Base-by-base conservation (phyloP, 352 stramenopile genomes). In the Phytophthora citricola region DNA sequence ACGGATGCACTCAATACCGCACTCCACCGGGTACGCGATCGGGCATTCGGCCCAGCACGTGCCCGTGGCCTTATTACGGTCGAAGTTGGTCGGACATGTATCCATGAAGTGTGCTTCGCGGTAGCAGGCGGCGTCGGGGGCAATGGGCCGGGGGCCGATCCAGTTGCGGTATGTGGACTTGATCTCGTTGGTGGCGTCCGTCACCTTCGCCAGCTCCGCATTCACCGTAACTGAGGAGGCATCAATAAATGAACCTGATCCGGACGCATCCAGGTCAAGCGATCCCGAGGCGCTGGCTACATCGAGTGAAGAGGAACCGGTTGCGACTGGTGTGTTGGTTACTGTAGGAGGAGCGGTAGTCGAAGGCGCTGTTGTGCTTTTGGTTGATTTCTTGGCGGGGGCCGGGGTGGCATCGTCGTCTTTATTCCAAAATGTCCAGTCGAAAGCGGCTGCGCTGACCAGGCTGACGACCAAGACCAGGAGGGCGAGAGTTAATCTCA, bases 21-120 rank as follows among this genome's bases (percentile, higher is more conserved):
- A 89, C 44, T 81, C 66, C 9, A 90, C 78, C 0, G 81, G 81
- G 63, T 88, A 90, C 29, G 80, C 71, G 24, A 88, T 52, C 7
- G 80, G 80, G 38, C 80, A 89, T 41, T 83, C 62, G 5, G 76
- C 69, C 78, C 78, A 87, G 56, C 79, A 88, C 2, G 79, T 83
- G 14, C 66, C 66, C 14, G 81, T 66, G 4, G 34, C 7, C 0
- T 81, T 70, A 26, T 84, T 70, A 36, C 66, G 76, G 27, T 75
- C 51, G 59, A 76, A 88, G 26, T 80, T 79, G 26, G 39, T 60
- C 0, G 73, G 68, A 47, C 79, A 87, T 0, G 53, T 66, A 29
- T 82, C 60, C 60, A 65, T 77, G 27, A 74, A 54, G 44, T 79
- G 69, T 11, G 68, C 73, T 54, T 83, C 76, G 11, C 79, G 76